Base-by-base conservation (phyloP, 495 filamentous ascomycete species). In the Aspergillus bridgeri region DNA sequence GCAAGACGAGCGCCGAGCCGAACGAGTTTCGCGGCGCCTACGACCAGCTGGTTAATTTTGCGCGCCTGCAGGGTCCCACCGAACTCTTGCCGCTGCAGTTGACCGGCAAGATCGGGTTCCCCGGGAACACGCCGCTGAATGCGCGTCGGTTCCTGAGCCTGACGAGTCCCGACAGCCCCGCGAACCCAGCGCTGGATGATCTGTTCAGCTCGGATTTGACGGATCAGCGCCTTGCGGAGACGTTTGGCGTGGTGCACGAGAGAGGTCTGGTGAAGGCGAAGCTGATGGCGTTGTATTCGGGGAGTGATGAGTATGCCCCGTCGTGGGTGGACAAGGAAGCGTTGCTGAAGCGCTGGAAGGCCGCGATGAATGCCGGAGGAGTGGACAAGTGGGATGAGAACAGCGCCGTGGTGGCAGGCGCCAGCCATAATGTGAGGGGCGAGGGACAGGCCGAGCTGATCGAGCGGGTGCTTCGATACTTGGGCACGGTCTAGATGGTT, bases 191-290 rank as follows among this genome's bases (percentile, higher is more conserved):
- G 13, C 86, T 87, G 48, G 93, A 98, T 71, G 94, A 98, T 69
- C 88, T 89, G 60, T 98, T 97, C 74, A 90, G 87, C 57, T 88
- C 88, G 6, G 90, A 93, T 68, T 73, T 96, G 47, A 66, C 69
- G 0, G 86, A 89, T 48, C 70, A 81, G 49, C 69, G 79, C 53
- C 69, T 92, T 45, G 52, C 58, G 46, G 63, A 72, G 45, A 89
- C 81, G 23, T 96, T 94, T 81, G 90, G 89, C 2, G 67, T 51
- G 53, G 71, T 89, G 43, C 77, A 77, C 23, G 59, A 79, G 52
- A 62, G 76, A 33, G 82, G 78, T 25, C 79, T 85, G 11, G 52
- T 92, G 42, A 73, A 84, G 60, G 61, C 63, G 2, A 73, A 69
- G 47, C 29, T 83, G n/a, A 51, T 75, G 58, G 69, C 76, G 19